Percentiles rank a stretch among this genome's conserved stretches.
Evolutionary conservation across 2,329 filamentous ascomycete genomes (phyloP).

Genomic region (Sclerotinia subarctica): DNA sequence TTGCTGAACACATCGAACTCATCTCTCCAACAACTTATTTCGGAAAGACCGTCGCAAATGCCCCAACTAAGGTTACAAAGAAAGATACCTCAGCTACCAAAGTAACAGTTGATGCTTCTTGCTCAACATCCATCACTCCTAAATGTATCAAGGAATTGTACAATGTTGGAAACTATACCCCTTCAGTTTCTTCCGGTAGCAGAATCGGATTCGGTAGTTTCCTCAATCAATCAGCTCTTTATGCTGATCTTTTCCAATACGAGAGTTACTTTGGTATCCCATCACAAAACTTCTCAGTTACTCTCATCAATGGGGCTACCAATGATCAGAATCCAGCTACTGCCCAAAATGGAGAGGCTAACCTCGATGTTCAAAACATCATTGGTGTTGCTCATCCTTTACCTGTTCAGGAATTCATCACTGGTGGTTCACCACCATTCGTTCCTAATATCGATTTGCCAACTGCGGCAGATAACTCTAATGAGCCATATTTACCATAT

Average conservation of each 20-base stretch:
- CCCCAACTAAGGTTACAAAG: conserved; percentile 9
- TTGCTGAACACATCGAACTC: conserved; percentile 32
- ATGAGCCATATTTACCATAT: conserved; percentile 58
- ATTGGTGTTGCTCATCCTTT: conserved; percentile 52
- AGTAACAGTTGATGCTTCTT: conserved; percentile 25
- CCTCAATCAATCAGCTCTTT: conserved; percentile 49
- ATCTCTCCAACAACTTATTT: conserved; percentile 35
- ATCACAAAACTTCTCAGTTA: conserved; percentile 44
- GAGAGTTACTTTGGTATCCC: conserved; percentile 43
- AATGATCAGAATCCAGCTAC: conserved; percentile 41
- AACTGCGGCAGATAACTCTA: conserved; percentile 39
- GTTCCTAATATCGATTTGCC: conserved; percentile 43
- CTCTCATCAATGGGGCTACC: conserved; percentile 42
- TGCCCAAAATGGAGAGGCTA: conserved; percentile 25
- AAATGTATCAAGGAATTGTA: conserved; percentile 49
- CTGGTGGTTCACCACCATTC: conserved; percentile 54
- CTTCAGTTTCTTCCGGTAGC: conserved; percentile 46
- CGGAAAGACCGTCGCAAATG: conserved; percentile 27
- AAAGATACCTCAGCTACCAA: conserved; percentile 4
- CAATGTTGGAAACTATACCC: conserved; percentile 47
- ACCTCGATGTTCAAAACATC: conserved; percentile 52
- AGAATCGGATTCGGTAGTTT: conserved; percentile 51
- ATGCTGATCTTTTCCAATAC: conserved; percentile 44
- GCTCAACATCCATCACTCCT: conserved; percentile 44
- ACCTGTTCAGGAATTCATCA: conserved; percentile 53